These are phyloP conservation scores for Pythium pectinolyticum DNA, from an alignment of 352 stramenopile genomes.

Conservation along the genomic window DNA sequence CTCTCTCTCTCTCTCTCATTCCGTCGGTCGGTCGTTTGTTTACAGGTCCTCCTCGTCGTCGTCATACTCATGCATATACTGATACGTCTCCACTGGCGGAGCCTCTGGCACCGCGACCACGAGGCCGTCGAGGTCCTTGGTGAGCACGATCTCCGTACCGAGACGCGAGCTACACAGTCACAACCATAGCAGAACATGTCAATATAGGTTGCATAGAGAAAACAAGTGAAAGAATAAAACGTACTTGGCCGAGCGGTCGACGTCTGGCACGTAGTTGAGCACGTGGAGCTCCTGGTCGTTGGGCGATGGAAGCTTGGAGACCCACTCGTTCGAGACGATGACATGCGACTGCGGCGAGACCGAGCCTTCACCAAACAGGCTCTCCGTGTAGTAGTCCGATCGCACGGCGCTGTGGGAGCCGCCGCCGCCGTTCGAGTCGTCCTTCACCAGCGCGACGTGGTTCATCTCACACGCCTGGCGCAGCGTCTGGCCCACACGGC, in stretches of 20 bases:
- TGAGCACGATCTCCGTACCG: constrained; percentile 85
- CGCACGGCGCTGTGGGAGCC: constrained; percentile 63
- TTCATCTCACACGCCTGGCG: constrained; percentile 83
- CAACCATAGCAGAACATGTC: constrained; percentile 7
- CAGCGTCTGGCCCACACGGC: constrained; percentile 80
- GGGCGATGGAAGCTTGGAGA: constrained; percentile 65
- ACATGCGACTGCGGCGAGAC: constrained; percentile 85
- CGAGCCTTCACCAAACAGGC: constrained; percentile 83
- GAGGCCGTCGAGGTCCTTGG: constrained; percentile 84
- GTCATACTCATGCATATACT: constrained; percentile 87
- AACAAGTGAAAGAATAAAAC: too few relatives aligned
- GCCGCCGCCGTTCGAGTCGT: constrained; percentile 84
- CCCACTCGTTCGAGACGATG: constrained; percentile 87
- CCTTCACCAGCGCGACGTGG: constrained; percentile 70
- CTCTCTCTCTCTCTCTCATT: too few relatives aligned
- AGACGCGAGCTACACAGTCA: constrained; percentile 75
- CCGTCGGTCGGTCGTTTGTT: background rate
- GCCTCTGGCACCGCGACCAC: constrained; percentile 86
- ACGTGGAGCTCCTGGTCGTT: constrained; percentile 79
- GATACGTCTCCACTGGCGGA: constrained; percentile 79
- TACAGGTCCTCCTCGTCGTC: constrained; percentile 73
- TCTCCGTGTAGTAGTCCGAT: constrained; percentile 84
- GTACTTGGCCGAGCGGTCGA: constrained; percentile 80
- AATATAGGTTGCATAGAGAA: too few relatives aligned
- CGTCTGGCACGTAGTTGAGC: constrained; percentile 74